phyloP scores from a whole-genome alignment of 2,329 filamentous ascomycete species.

The Sphaerulina musiva region DNA sequence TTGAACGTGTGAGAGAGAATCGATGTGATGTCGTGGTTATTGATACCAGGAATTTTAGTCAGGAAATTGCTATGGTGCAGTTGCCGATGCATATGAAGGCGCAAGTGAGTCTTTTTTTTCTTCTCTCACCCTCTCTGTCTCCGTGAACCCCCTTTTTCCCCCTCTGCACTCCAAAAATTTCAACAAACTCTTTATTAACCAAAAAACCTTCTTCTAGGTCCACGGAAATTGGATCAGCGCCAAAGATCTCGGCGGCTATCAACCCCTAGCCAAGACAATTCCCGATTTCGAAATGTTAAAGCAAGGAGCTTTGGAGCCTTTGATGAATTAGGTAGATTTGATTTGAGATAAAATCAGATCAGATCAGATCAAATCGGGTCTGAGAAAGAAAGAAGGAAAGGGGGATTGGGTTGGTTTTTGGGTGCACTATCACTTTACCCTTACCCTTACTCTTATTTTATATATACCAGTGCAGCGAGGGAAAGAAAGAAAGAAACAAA shows the following conservation, averaged over 20 bases:
- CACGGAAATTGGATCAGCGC: constrained; percentile 14
- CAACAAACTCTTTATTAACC: too few species aligned
- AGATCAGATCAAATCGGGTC: too few species aligned
- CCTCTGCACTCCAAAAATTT: too few species aligned
- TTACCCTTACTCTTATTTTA: too few species aligned
- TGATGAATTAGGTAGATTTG: not conserved
- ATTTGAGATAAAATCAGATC: too few species aligned
- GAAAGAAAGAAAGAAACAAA: too few species aligned
- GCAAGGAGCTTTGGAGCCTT: constrained; percentile 15
- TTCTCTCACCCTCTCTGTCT: too few species aligned
- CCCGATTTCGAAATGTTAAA: constrained; percentile 10
- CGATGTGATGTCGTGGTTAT: constrained; percentile 37
- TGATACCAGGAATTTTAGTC: constrained; percentile 37
- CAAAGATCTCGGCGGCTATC: constrained; percentile 16
- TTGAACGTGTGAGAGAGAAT: constrained; percentile 28
- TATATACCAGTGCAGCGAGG: too few species aligned
- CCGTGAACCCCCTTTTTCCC: too few species aligned
- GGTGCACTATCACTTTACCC: too few species aligned
- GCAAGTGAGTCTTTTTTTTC: constrained; percentile 8
- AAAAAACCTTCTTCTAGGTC: not conserved
- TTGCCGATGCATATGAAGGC: constrained; percentile 33
- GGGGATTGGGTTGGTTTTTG: too few species aligned
- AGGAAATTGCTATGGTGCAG: constrained; percentile 38
- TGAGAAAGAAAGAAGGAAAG: too few species aligned
- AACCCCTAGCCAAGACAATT: constrained; percentile 3